These are phyloP conservation scores for Dactylellina parvicollis DNA, from an alignment of 2,329 filamentous ascomycete species.

Conservation along the genomic window DNA sequence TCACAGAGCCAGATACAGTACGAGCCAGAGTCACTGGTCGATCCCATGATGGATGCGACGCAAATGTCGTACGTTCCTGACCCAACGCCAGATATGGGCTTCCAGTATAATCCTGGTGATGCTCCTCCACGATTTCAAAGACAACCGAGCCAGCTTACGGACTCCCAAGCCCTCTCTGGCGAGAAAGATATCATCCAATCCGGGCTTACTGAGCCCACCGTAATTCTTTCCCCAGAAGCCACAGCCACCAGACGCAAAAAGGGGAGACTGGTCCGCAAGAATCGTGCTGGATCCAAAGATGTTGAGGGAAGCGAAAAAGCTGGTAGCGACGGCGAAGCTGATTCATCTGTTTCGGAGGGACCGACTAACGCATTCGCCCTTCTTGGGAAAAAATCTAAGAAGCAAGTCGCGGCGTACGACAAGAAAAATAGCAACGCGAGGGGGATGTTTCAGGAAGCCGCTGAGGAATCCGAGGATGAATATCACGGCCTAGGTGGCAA, in stretches of 20 bases:
- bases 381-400: slow-evolving; percentile 74
- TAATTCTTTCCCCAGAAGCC: slow-evolving; percentile 58
- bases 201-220: slow-evolving; percentile 53
- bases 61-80: slow-evolving; percentile 51
- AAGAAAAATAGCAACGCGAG: slow-evolving; percentile 88
- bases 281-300: slow-evolving; percentile 72
- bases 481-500: slow-evolving; percentile 92
- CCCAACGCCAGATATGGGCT: slow-evolving; percentile 53
- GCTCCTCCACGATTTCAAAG: slow-evolving; percentile 41
- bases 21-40: slow-evolving; percentile 38
- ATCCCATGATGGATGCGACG: slow-evolving; percentile 13
- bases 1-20: slow-evolving; percentile 53
- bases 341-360: slow-evolving; percentile 57
- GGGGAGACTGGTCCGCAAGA: slow-evolving; percentile 60
- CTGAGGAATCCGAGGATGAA: slow-evolving; percentile 97
- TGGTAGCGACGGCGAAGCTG: slow-evolving; percentile 58
- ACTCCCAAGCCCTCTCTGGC: neutral
- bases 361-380: slow-evolving; percentile 70
- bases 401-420: slow-evolving; percentile 71
- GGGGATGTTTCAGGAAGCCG: slow-evolving; percentile 89
- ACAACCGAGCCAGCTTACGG: slow-evolving; percentile 56
- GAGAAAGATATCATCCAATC: slow-evolving; percentile 44
- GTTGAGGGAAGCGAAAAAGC: slow-evolving; percentile 68
- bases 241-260: slow-evolving; percentile 66
- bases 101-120: slow-evolving; percentile 39